These are phyloP conservation scores for Kodamaea fukazawae DNA, from an alignment of 805 yeast species.

Conservation along the genomic window DNA sequence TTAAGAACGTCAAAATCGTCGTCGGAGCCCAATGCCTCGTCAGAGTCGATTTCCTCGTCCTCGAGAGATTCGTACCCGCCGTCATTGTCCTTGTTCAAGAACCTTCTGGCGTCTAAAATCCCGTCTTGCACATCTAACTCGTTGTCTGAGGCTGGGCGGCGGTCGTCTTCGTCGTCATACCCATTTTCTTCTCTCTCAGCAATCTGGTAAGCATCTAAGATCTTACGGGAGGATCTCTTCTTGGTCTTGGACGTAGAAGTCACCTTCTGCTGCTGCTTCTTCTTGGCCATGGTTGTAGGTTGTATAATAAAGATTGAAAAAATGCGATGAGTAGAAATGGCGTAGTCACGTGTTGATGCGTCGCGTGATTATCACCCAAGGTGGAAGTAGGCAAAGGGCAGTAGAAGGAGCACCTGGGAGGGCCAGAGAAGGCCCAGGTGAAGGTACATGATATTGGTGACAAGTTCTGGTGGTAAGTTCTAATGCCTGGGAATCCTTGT, in stretches of 20 bases:
- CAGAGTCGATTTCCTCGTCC: slow-evolving; percentile 76
- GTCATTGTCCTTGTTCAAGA: slow-evolving; percentile 20
- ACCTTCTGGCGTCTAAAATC: slow-evolving; percentile 40
- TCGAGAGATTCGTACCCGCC: slow-evolving; percentile 36
- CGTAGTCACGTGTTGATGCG: slow-evolving; percentile 8
- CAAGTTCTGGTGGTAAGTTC: too few species aligned
- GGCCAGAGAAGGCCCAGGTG: too few species aligned
- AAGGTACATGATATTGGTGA: too few species aligned
- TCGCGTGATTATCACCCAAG: too few species aligned
- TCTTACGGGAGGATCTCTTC: slow-evolving; percentile 35
- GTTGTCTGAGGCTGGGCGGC: background rate
- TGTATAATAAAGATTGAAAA: background rate
- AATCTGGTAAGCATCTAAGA: slow-evolving; percentile 44
- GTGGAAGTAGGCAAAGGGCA: too few species aligned
- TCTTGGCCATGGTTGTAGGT: slow-evolving; percentile 10
- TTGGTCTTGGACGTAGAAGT: slow-evolving; percentile 17
- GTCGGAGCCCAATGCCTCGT: slow-evolving; percentile 83
- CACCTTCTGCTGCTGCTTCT: slow-evolving; percentile 12
- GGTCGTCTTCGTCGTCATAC: slow-evolving; percentile 18
- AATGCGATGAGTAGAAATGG: slow-evolving; percentile 1
- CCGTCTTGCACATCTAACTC: slow-evolving; percentile 31
- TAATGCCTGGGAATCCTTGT: too few species aligned
- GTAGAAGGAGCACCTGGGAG: too few species aligned
- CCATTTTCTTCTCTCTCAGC: slow-evolving; percentile 39
- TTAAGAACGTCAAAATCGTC: slow-evolving; percentile 63